Evolutionary conservation across 768 basidiomycete species (phyloP).

Genomic region (Pisolithus marmoratus): DNA sequence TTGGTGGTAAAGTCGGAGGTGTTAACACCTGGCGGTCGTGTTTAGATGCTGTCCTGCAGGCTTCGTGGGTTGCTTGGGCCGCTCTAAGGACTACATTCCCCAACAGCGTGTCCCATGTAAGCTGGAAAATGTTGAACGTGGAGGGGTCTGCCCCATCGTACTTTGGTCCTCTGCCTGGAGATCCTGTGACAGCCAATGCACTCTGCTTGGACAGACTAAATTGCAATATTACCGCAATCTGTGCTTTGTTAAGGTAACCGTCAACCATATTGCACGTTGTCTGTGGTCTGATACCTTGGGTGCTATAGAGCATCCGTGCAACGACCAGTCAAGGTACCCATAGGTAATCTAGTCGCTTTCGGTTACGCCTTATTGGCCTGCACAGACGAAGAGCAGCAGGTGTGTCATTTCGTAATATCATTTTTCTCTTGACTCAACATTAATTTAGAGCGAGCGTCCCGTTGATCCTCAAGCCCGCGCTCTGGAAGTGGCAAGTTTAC

Average conservation of each 20-base stretch:
- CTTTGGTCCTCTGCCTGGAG: conserved; percentile 25
- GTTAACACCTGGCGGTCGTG: conserved; percentile 70
- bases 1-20: conserved; percentile 77
- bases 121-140: conserved; percentile 6
- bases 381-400: conserved; percentile 39
- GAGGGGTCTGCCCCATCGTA: conserved; percentile 8
- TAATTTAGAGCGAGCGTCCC: conserved; percentile 40
- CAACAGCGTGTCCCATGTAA: conserved; percentile 33
- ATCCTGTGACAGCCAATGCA: conserved; percentile 46
- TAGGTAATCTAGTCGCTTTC: conserved; percentile 57
- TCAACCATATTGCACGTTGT: not conserved
- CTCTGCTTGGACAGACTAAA: conserved; percentile 58
- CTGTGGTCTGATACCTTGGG: not conserved
- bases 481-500: conserved; percentile 45
- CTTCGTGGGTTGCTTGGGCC: conserved; percentile 59
- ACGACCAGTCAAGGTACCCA: conserved; percentile 63
- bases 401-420: conserved; percentile 7
- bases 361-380: conserved; percentile 45
- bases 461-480: conserved; percentile 45
- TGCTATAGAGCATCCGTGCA: conserved; percentile 42
- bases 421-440: not conserved
- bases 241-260: conserved; percentile 49
- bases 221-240: conserved; percentile 46
- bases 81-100: conserved; percentile 57
- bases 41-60: conserved; percentile 60